Base-by-base conservation (phyloP, 208 protist genomes). In the Balamuthia mandrillaris region DNA sequence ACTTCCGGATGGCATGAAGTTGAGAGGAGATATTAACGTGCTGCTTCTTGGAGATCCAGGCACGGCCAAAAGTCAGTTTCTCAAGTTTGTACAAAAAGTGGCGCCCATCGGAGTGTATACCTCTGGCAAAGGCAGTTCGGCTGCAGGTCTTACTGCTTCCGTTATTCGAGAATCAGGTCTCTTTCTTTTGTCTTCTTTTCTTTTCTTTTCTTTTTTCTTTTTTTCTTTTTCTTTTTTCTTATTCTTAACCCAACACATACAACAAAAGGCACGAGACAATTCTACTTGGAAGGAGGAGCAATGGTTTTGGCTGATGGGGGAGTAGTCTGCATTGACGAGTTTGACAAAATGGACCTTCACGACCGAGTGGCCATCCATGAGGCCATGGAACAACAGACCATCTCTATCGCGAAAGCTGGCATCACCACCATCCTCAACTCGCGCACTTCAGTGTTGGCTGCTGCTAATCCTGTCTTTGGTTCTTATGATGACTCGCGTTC, bases 281-380 rank as follows among this genome's bases (percentile, higher is more conserved):
- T 99, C 88, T 98, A 97, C 88, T 93, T 99, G 7, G 99, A 99
- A 91, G 98, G 98, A 35, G 99, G 99, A 14, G 98, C 98, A 24
- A 98, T 99, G 96, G 99, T 99, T 31, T 94, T 99, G 3, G 99
- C 98, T 4, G 99, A 99, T 87, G 97, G 98, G 35, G 99, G 99
- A 39, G 93, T 99, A n/a, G 96, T 99, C 3, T 99, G 98, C 92
- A 99, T 99, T 79, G 99, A 99, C 92, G 99, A 99, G 95, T 99
- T 99, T 94, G 99, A 99, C 89, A 99, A 99, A 91, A 99, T 99
- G 98, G 89, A 96, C 44, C 94, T 97, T 14, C 89, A 97, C 86
- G 98, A 99, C 83, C 94, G 97, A 61, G 98, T 99, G 0, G 98
- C 98, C 9, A 99, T 99, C 86, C 98, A 99, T 91, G 98, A 99